Base-by-base conservation (phyloP, 2,329 filamentous ascomycete species). In the Phialemonium atrogriseum region DNA sequence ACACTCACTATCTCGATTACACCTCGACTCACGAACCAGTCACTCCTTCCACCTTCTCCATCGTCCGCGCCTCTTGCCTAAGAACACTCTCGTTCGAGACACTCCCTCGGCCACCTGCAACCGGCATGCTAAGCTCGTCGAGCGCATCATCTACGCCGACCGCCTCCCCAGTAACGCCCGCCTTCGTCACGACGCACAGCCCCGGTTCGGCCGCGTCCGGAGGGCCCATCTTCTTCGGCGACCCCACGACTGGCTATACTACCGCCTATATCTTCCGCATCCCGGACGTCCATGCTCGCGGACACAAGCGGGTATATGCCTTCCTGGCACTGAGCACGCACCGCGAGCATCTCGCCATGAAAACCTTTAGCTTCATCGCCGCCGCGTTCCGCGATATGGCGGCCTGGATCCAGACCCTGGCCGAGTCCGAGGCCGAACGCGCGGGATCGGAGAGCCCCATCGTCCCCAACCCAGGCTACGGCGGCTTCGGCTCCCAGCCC, bases 251-350 rank as follows among this genome's bases (percentile, higher is more conserved):
- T 2, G 77, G 77, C 18, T 81, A 80, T 53, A 82, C 77, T 0
- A 82, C 77, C 0, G 77, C 77, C 10, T 81, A 79, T 52, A 77
- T 81, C 41, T 82, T 82, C 47, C 76, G 77, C 16, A 77, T 82
- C 24, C 72, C 77, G 6, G 77, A 82, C 47, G 62, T 79, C 21
- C 76, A 79, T 40, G 77, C 77, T 10, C 72, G 77, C 10, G 77
- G 77, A 5, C 73, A 79, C 43, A 77, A 78, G 52, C 69, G 77
- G n/a, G 72, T 80, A 10, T 82, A 82, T 46, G 77, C 77, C 9
- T 74, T 82, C 37, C 54, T 82, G 36, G 75, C 76, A 2, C 65
- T 81, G 27, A 77, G 68, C 50, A 80, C 75, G 9, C 73, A 80
- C 51, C 71, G 72, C 31, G 76, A 81, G 52, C 66, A 73, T 10